phyloP scores from a whole-genome alignment of 2,329 filamentous ascomycete genomes.

The Colletotrichum sp. region DNA sequence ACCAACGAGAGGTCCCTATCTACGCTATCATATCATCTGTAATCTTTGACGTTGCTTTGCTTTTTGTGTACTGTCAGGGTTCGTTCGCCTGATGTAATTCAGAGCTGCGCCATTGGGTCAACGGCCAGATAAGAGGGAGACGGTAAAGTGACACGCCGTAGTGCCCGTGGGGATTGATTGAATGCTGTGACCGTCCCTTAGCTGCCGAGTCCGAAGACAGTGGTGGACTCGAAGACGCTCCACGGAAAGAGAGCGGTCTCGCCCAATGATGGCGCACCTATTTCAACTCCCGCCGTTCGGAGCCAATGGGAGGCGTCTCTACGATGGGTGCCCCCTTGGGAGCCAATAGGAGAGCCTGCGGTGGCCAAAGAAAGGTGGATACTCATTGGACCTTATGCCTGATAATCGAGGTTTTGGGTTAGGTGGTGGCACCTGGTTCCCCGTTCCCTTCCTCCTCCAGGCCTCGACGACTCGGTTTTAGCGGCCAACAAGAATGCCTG shows the following conservation, averaged over 20 bases:
- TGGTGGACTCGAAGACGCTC: neutral
- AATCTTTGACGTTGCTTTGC: neutral
- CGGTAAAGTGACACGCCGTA: neutral
- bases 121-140: neutral
- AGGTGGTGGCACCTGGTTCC: neutral
- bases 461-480: neutral
- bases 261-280: slow-evolving; percentile 12
- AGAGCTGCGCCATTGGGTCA: neutral
- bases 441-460: neutral
- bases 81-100: neutral
- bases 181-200: neutral
- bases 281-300: slow-evolving; percentile 6
- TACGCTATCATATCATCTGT: neutral
- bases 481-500: neutral
- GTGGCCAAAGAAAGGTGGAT: neutral
- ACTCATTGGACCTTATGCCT: neutral
- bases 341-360: neutral
- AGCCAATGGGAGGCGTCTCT: neutral
- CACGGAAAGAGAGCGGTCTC: neutral
- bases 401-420: neutral
- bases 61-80: neutral
- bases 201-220: neutral
- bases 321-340: neutral
- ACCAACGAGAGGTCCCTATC: neutral
- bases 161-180: neutral